phyloP scores from a whole-genome alignment of 2,329 filamentous ascomycete species.

The Ustulina deusta region DNA sequence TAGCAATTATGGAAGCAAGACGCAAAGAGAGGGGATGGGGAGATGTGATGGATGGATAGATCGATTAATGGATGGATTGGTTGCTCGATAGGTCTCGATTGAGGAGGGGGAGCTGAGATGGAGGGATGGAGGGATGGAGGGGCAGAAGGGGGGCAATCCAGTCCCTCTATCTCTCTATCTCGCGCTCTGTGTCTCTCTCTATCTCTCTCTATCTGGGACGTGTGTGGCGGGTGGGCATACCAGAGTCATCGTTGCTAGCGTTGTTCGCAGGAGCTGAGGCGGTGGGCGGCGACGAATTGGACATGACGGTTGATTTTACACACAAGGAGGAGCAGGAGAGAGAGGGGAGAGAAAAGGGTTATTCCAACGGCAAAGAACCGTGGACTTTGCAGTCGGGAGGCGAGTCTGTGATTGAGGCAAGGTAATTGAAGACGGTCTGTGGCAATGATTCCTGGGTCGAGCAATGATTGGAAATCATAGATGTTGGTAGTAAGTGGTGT shows the following conservation, averaged over 20 bases:
- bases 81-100: conserved; percentile 27
- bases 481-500: background rate
- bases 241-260: conserved; percentile 51
- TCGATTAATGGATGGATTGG: conserved; percentile 2
- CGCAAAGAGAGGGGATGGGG: conserved; percentile 17
- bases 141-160: conserved; percentile 34
- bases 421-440: conserved; percentile 24
- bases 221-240: conserved; percentile 41
- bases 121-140: conserved; percentile 38
- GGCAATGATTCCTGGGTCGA: conserved; percentile 18
- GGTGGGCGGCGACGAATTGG: conserved; percentile 51
- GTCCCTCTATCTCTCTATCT: conserved; percentile 11
- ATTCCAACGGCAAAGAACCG: conserved; percentile 43
- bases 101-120: conserved; percentile 37
- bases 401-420: conserved; percentile 28
- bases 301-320: conserved; percentile 46
- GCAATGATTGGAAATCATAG: conserved; percentile 27
- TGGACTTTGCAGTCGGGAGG: conserved; percentile 43
- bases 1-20: conserved; percentile 12
- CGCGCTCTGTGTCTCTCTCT: background rate
- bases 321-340: conserved; percentile 15
- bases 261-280: conserved; percentile 47
- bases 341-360: conserved; percentile 18
- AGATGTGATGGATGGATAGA: conserved; percentile 1
- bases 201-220: conserved; percentile 1